Base-by-base conservation (phyloP, 208 protist species). In the Borovskyia barvae region DNA sequence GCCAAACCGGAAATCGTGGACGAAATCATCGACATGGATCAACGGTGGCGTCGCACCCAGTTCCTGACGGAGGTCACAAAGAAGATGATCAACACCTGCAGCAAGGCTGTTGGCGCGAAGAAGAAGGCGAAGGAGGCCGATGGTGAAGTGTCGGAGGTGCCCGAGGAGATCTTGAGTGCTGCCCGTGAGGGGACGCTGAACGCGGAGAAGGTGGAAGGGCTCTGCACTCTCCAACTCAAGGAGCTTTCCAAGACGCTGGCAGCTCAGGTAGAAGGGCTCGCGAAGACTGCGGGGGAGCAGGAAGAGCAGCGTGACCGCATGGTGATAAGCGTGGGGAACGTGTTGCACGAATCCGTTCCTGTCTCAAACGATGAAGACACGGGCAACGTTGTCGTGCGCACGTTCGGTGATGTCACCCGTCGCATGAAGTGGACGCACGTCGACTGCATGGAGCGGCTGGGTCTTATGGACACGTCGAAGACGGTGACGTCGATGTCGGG, bases 291-390 rank as follows among this genome's bases (percentile, higher is more conserved):
- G 1, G 75, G 66, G 12, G 73, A 81, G 51, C 67, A 83, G 19
- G 84, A 80, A 37, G 60, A 66, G 14, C 58, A 83, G 61, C 80
- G 93, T 29, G 89, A 97, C 56, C 69, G 83, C 40, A 56, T 93
- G 46, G 59, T 99, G 17, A 66, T 74, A 37, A 72, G 40, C 14
- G 85, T 99, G 33, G 98, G 98, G 35, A 99, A 99, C 69, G 69
- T 99, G 20, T 80, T 99, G 28, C 97, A 98, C 72, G 94, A 98
- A 55, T 85, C 74, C 5, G 97, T 99, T 35, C 92, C 93, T 5
- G 72, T 99, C 39, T 70, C 78, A 15, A 67, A 98, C 51, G 90
- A 99, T 74, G 98, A 99, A 74, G 92, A 98, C 64, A 87, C 82
- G 3, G 80, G 89, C 51, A 98, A 98, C 76, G 58, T 66, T 15